Conservation (phyloP, 768 basidiomycete genomes). For the Mycena latifolia region DNA sequence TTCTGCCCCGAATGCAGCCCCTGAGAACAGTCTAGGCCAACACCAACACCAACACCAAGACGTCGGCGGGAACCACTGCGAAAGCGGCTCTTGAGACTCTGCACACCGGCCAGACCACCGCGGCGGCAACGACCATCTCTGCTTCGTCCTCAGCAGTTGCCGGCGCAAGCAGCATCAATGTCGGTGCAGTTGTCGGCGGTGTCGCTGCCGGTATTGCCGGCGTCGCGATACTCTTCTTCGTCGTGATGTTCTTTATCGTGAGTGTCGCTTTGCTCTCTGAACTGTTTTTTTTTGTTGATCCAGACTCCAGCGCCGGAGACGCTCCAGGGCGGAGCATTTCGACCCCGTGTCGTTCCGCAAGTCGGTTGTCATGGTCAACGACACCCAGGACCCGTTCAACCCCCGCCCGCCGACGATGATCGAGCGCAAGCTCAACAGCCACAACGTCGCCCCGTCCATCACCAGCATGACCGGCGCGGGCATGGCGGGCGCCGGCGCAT, state of each 20-base stretch:
- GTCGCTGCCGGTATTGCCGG: conserved; percentile 55
- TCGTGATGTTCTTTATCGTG: conserved; percentile 56
- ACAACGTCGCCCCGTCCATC: conserved; percentile 45
- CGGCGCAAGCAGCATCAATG: conserved; percentile 43
- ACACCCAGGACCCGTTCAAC: conserved; percentile 30
- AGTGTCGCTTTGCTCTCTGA: conserved; percentile 27
- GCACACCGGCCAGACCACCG: conserved; percentile 36
- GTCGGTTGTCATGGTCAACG: conserved; percentile 36
- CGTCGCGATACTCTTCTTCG: conserved; percentile 49
- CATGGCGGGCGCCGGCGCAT: conserved; percentile 57
- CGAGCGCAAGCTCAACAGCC: conserved; percentile 39
- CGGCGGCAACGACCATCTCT: conserved; percentile 36
- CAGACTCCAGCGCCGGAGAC: conserved; percentile 50
- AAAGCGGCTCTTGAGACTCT: conserved; percentile 28
- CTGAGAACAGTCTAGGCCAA: conserved; percentile 24
- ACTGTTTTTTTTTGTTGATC: conserved; percentile 10
- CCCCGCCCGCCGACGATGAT: conserved; percentile 46
- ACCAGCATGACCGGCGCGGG: conserved; percentile 42
- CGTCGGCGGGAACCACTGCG: conserved; percentile 12
- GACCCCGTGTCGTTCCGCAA: conserved; percentile 46
- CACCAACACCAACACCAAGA: no score
- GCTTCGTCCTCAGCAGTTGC: conserved; percentile 28
- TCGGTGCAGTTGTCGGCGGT: conserved; percentile 57
- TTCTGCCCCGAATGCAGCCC: conserved; percentile 2
- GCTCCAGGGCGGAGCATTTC: conserved; percentile 50